Evolutionary conservation across 164 flowering plant species (phyloP), one percentile per base, ranked within the genome.

Genomic region (Vitis labrusca): DNA sequence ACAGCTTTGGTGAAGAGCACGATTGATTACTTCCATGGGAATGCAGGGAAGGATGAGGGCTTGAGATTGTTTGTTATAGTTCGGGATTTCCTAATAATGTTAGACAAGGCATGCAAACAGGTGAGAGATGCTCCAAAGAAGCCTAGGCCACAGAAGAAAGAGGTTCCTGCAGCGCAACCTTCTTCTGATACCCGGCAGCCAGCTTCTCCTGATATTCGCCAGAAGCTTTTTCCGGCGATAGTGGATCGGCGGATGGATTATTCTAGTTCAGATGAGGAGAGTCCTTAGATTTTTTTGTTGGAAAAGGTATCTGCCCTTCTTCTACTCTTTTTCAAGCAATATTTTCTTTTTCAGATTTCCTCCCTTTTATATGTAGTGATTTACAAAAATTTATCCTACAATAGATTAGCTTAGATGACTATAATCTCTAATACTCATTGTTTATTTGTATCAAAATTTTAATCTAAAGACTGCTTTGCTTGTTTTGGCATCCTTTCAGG

Each of bases 21-120:
- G 2, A 92, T 85, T 2, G 95, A 91, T 74, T 94, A 94, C 72
- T 94, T 92, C 81, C 98, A 94, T 74, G 98, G 98, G 60, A 84
- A 82, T 17, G 75, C 93, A 44, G 85, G 86, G 55, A 92, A 84
- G 74, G 97, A 94, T 61, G 98, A 94, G 75, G 97, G 98, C 1
- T 68, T 92, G 71, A 84, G 91, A 3, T 73, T 94, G 78, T 92
- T 94, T 77, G 78, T 79, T 32, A 85, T 91, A 11, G 95, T 94
- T 16, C 76, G 98, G 27, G 97, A 94, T 73, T 94, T 94, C 63
- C 74, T 92, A 52, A 69, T 88, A 59, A 89, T 92, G 75, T 71
- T 94, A 59, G 94, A 92, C 68, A 91, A 87, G 72, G 84, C 69
- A 10, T 94, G 98, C 78, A 83, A 71, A 73, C 88, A 92, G 77